Conservation (phyloP, 768 basidiomycete species). For the Tulasnella sp. region DNA sequence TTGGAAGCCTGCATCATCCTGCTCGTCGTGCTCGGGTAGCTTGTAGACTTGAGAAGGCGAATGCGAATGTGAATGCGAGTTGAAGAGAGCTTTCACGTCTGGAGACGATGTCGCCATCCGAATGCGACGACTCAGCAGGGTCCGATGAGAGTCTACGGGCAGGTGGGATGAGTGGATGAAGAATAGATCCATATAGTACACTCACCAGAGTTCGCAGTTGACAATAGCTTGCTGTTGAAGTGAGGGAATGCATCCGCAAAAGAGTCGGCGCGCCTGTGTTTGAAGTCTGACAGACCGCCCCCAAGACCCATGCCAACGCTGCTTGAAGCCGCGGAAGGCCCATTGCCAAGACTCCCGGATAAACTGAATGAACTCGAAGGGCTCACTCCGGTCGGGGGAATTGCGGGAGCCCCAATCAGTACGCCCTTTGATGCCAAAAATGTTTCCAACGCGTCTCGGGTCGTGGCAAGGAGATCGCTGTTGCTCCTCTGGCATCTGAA, state of each 20-base stretch:
- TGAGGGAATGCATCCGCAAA: slow-evolving; percentile 94
- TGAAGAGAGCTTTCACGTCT: slow-evolving; percentile 91
- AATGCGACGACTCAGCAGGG: slow-evolving; percentile 54
- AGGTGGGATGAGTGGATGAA: slow-evolving; percentile 40
- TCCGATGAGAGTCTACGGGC: slow-evolving; percentile 31
- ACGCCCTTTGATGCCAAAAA: slow-evolving; percentile 78
- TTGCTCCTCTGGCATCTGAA: slow-evolving; percentile 93
- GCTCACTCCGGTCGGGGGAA: not conserved
- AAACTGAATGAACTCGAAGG: slow-evolving; percentile 3
- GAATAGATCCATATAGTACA: not conserved
- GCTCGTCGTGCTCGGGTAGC: slow-evolving; percentile 55
- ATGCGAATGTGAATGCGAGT: slow-evolving; percentile 27
- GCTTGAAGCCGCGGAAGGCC: not conserved
- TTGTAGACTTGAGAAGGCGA: slow-evolving; percentile 74
- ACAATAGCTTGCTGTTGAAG: slow-evolving; percentile 88
- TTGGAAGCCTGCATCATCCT: slow-evolving; percentile 36
- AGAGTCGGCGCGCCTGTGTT: slow-evolving; percentile 77
- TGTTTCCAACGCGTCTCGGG: slow-evolving; percentile 86
- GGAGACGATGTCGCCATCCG: slow-evolving; percentile 83
- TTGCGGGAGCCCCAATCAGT: not conserved
- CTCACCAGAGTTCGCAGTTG: slow-evolving; percentile 31
- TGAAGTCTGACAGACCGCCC: slow-evolving; percentile 15
- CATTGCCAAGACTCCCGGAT: not conserved
- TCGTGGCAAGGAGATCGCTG: slow-evolving; percentile 82
- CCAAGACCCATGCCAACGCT: not conserved